These are phyloP conservation scores for Primulina huaijiensis DNA, from an alignment of 257 asterid species.

Conservation along the genomic window DNA sequence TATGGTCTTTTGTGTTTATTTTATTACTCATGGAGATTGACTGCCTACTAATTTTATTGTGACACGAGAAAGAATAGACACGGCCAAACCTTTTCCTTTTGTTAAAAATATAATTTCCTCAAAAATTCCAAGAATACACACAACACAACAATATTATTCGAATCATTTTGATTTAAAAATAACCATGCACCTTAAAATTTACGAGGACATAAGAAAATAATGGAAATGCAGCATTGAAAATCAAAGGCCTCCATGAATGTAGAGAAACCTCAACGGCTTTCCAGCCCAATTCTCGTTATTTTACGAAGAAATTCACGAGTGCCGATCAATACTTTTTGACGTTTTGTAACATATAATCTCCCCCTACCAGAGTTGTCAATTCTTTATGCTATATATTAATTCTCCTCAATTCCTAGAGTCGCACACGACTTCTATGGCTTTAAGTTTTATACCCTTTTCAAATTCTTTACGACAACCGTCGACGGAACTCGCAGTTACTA, in stretches of 20 bases:
- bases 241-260: not conserved
- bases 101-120: not conserved
- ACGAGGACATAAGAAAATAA: not conserved
- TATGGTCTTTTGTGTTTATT: not conserved
- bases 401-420: not conserved
- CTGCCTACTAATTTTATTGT: not conserved
- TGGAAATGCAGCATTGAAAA: not conserved
- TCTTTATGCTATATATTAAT: not conserved
- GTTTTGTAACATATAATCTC: not conserved
- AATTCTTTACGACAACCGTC: too few relatives aligned
- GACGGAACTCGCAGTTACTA: too few relatives aligned
- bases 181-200: not conserved
- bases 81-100: too few relatives aligned
- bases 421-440: not conserved
- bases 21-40: slow-evolving; percentile 26
- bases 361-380: not conserved
- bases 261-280: not conserved
- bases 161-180: not conserved
- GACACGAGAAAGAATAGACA: too few relatives aligned
- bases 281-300: not conserved
- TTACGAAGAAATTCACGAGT: not conserved
- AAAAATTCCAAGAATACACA: too few relatives aligned
- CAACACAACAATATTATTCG: too few relatives aligned
- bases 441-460: too few relatives aligned
- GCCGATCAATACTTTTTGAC: not conserved